A percentile compares a stretch with the other conserved stretches of the same genome.
Evolutionary conservation across 164 flowering plant species (phyloP).

Genomic region (Berberis vulgaris): DNA sequence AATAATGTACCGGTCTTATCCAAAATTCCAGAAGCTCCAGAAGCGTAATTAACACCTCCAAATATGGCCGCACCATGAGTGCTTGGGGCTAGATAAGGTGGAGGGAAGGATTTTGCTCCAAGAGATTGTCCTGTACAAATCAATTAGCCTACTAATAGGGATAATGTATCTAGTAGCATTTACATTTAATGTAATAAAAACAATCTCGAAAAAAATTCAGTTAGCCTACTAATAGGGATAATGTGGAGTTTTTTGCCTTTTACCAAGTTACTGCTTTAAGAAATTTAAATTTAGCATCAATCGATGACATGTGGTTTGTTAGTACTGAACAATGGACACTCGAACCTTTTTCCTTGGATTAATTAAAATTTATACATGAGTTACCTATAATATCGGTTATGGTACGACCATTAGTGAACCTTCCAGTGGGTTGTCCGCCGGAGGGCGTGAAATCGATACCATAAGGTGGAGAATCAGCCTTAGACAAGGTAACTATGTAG

Average conservation of each 20-base stretch:
- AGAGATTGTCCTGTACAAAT: slow-evolving; percentile 37
- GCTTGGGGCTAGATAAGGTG: slow-evolving; percentile 45
- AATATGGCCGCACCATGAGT: slow-evolving; percentile 14
- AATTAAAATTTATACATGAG: neutral
- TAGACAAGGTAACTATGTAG: slow-evolving; percentile 47
- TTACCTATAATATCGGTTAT: slow-evolving; percentile 47
- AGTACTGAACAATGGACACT: too few relatives aligned
- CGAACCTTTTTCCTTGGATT: neutral
- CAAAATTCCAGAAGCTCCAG: slow-evolving; percentile 62
- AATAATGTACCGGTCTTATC: slow-evolving; percentile 45
- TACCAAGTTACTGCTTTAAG: too few relatives aligned
- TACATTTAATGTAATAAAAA: neutral
- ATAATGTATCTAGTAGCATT: neutral
- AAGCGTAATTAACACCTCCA: slow-evolving; percentile 56
- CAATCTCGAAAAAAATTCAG: neutral
- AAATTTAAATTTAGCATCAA: neutral
- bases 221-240: neutral
- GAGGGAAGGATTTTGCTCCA: slow-evolving; percentile 43
- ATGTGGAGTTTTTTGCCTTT: neutral
- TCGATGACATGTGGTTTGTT: neutral
- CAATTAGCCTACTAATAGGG: neutral
- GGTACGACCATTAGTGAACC: slow-evolving; percentile 66
- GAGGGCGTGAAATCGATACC: slow-evolving; percentile 59
- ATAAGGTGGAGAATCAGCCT: slow-evolving; percentile 55
- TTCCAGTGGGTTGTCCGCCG: slow-evolving; percentile 56